phyloP scores from a whole-genome alignment of 345 rosid genomes.

The Ceriops tagal region DNA sequence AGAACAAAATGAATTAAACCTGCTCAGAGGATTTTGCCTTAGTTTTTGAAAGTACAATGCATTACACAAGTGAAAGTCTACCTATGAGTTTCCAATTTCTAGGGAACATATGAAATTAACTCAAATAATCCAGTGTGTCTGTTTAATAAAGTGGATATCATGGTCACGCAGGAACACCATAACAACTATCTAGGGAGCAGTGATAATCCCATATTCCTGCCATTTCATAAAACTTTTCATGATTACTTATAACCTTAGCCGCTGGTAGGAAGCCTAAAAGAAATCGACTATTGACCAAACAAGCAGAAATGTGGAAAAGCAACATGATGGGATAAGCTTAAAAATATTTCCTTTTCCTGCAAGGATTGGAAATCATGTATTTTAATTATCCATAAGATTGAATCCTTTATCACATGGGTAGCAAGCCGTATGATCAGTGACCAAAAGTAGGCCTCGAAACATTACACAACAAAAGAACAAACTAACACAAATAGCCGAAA shows the following conservation, averaged over 20 bases:
- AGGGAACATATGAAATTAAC: not conserved
- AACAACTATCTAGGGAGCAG: not conserved
- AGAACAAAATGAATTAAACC: slow-evolving; percentile 3
- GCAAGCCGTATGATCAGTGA: not conserved
- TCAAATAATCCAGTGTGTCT: not conserved
- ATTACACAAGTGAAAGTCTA: not conserved
- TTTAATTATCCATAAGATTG: too few species aligned
- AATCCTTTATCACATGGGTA: not conserved
- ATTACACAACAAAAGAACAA: too few species aligned
- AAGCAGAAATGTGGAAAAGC: not conserved
- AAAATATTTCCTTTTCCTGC: not conserved
- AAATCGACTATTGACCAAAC: not conserved
- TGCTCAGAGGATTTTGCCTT: slow-evolving; percentile 4
- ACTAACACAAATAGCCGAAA: not conserved
- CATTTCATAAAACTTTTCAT: not conserved
- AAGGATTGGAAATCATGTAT: too few species aligned
- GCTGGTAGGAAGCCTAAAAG: not conserved
- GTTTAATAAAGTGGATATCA: not conserved
- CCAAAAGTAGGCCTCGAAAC: not conserved
- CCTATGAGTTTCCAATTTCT: not conserved
- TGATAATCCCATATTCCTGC: not conserved
- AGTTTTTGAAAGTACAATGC: not conserved
- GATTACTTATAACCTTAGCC: too few species aligned
- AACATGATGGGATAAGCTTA: not conserved
- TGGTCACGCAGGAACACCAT: not conserved